phyloP scores from a whole-genome alignment of 441 rosid genomes.

The Populus hybrid region DNA sequence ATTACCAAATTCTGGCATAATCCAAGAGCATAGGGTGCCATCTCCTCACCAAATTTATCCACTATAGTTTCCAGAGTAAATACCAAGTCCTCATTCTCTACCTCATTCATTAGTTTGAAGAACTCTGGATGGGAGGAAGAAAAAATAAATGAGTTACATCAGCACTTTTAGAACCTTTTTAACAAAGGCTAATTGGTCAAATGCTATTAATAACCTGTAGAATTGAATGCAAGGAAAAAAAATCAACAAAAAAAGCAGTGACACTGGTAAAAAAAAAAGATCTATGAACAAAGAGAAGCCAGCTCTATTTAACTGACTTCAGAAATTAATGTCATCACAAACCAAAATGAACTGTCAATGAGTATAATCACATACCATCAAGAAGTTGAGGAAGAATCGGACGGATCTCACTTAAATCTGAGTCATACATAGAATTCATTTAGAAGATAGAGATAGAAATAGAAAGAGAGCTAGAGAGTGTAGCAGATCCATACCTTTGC shows the following conservation, averaged over 20 bases:
- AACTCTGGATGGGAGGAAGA: conserved; percentile 52
- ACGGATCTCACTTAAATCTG: conserved; percentile 95
- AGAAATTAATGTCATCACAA: not conserved
- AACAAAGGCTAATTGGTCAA: not conserved
- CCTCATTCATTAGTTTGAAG: conserved; percentile 97
- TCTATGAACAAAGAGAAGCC: not conserved
- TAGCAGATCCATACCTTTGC: conserved; percentile 51
- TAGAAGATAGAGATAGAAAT: conserved; percentile 8
- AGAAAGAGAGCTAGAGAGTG: not conserved
- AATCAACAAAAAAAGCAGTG: not conserved
- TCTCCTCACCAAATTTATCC: conserved; percentile 98
- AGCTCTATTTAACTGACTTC: not conserved
- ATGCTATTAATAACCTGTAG: not conserved
- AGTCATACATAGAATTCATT: conserved; percentile 19
- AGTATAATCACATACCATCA: conserved; percentile 55
- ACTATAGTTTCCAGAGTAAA: conserved; percentile 95
- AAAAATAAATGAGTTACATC: not conserved
- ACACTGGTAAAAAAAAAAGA: not conserved
- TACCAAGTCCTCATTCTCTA: conserved; percentile 98
- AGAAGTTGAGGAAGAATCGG: conserved; percentile 96
- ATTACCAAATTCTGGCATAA: conserved; percentile 98
- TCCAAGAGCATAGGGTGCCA: conserved; percentile 97
- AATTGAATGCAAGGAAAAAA: not conserved
- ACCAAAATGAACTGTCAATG: not conserved
- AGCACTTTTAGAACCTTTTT: not conserved